Evolutionary conservation across 2,329 filamentous ascomycete species (phyloP).

Genomic region (Ascochyta pisi): DNA sequence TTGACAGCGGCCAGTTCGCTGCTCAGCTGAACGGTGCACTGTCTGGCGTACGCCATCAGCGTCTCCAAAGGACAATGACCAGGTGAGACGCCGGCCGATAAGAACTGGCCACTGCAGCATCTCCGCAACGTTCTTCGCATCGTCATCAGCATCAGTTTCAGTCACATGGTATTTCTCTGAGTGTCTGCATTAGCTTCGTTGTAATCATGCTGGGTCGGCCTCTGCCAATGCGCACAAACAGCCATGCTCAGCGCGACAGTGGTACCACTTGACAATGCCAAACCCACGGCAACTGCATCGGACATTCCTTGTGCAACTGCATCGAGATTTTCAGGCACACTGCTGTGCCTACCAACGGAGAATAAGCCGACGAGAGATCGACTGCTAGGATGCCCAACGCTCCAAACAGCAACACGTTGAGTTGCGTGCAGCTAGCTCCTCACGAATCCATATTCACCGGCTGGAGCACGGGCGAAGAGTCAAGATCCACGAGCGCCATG

Average conservation of each 20-base stretch:
- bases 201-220: not conserved
- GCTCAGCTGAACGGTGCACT: constrained; percentile 12
- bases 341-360: constrained; percentile 11
- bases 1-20: constrained; percentile 16
- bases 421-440: constrained; percentile 2
- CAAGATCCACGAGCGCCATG: not conserved
- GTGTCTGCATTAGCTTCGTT: not conserved
- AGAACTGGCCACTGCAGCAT: too few species aligned
- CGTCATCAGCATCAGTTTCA: not conserved
- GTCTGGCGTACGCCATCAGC: not conserved
- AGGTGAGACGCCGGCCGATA: too few species aligned
- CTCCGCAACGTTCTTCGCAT: not conserved
- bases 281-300: constrained; percentile 5
- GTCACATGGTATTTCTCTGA: not conserved
- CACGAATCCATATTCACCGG: not conserved
- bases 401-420: constrained; percentile 7
- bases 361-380: constrained; percentile 5
- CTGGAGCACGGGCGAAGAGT: not conserved
- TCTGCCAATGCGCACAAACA: too few species aligned
- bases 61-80: not conserved
- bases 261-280: not conserved
- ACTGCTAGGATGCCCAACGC: constrained; percentile 1
- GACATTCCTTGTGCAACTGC: constrained; percentile 9
- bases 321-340: constrained; percentile 18
- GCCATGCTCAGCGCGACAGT: constrained; percentile 5